Percentiles rank a stretch among this genome's conserved stretches.
Conservation (phyloP, 208 protist species). For the Tetramitus jugosus region DNA sequence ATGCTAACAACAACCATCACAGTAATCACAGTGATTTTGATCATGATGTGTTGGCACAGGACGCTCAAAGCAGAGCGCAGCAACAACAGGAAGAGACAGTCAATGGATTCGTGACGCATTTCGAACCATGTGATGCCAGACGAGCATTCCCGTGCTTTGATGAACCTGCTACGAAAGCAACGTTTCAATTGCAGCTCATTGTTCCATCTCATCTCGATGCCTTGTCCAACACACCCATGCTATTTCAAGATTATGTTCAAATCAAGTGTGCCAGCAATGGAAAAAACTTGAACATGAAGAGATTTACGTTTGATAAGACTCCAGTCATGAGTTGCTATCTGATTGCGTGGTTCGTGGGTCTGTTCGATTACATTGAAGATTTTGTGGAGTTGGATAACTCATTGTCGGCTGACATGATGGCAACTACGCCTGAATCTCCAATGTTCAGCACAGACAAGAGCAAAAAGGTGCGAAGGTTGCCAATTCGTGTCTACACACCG, state of each 20-base stretch:
- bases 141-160: slow-evolving; percentile 6
- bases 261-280: not conserved
- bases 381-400: too few relatives aligned
- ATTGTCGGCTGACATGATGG: too few relatives aligned
- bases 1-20: too few relatives aligned
- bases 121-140: not conserved
- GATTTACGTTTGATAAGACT: slow-evolving; percentile 43
- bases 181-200: slow-evolving; percentile 27
- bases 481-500: slow-evolving; percentile 53
- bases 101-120: not conserved
- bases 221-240: slow-evolving; percentile 35
- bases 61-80: too few relatives aligned
- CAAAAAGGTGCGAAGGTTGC: slow-evolving; percentile 53
- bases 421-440: slow-evolving; percentile 34
- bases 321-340: slow-evolving; percentile 77
- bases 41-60: too few relatives aligned
- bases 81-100: slow-evolving; percentile 42
- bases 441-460: slow-evolving; percentile 50
- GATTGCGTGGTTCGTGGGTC: slow-evolving; percentile 63
- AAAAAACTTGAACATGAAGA: not conserved
- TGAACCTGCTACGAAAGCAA: slow-evolving; percentile 23
- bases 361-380: slow-evolving; percentile 62
- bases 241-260: slow-evolving; percentile 11
- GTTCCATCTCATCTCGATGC: not conserved
- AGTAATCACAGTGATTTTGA: too few relatives aligned